Conservation (phyloP, 1,284 basidiomycete species). For the Mycena citricolor region DNA sequence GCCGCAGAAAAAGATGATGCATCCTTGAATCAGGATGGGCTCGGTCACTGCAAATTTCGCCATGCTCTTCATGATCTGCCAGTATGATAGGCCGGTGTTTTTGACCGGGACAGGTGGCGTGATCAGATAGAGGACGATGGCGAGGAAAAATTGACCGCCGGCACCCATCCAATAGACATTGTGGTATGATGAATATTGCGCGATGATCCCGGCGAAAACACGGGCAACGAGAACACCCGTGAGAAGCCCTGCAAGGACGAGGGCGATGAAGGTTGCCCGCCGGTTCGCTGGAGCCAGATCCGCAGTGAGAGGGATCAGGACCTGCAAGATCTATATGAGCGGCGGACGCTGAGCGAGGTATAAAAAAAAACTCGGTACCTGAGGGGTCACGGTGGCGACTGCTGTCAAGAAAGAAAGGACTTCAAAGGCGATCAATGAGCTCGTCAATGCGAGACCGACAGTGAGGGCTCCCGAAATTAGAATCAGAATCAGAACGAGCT, state of each 20-base stretch:
- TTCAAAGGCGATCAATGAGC: conserved; percentile 49
- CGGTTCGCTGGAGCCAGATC: conserved; percentile 63
- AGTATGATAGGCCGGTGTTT: conserved; percentile 56
- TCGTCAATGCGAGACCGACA: conserved; percentile 55
- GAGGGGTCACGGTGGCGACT: conserved; percentile 52
- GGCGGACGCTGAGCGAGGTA: no score
- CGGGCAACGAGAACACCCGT: conserved; percentile 69
- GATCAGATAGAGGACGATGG: conserved; percentile 51
- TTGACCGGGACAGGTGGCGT: conserved; percentile 73
- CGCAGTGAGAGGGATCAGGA: conserved; percentile 63
- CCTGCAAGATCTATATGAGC: conserved; percentile 17
- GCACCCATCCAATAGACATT: conserved; percentile 67
- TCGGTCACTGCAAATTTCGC: conserved; percentile 67
- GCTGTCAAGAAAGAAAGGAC: conserved; percentile 60
- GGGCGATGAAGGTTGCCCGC: conserved; percentile 54
- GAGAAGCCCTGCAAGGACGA: conserved; percentile 71
- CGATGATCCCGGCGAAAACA: conserved; percentile 66
- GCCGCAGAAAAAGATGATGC: conserved; percentile 53
- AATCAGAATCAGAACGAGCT: conserved; percentile 50
- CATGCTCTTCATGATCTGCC: conserved; percentile 63
- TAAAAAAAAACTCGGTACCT: conserved; percentile 24
- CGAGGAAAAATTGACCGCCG: conserved; percentile 49
- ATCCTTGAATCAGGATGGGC: conserved; percentile 63
- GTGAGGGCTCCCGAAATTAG: conserved; percentile 47
- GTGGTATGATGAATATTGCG: conserved; percentile 58